Base-by-base conservation (phyloP, 1,284 basidiomycete genomes). In the Ganoderma lucidum region DNA sequence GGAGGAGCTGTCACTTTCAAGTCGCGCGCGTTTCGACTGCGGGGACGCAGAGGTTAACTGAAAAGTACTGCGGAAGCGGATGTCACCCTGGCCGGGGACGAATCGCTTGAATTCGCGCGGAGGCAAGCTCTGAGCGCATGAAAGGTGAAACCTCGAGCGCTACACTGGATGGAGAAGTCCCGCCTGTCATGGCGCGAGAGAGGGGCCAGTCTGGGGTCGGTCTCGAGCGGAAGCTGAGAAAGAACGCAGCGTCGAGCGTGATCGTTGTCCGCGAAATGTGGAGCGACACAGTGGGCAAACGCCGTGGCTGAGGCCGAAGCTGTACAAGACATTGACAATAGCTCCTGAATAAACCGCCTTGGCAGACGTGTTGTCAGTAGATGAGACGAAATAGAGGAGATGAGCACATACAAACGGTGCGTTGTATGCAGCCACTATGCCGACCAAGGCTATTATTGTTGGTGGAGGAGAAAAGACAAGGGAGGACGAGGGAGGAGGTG, bases 401-500 rank as follows among this genome's bases (percentile, higher is more conserved):
- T 12, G 45, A 48, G n/a, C 9, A 10, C 48, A 9, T 23, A 48
- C 45, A 3, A 17, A 2, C 35, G 53, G 10, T 28, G 15, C 15
- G 30, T 56, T 56, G 23, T 56, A 35, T 56, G 30, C 53, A 5
- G 53, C 53, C 53, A 10, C 53, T 56, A 56, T 56, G 53, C 53
- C 53, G 53, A 56, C 53, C 30, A 35, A 19, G 53, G 53, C 8
- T 56, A 56, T 55, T 55, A 19, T n/a, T 48, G 45, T 48, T 48
- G 17, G 44, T 3, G n/a, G 45, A 44, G 53, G 30, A 32, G 53
- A 32, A n/a, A 55, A 55, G 53, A 55, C 10, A 30, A 48, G 45
- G 45, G 44, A 19, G 17, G 15, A 3, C 28, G 28, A 5, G 28
- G 48, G n/a, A 19, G 28, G 23, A 12, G 23, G n/a, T 28, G 12